Conservation (phyloP, 2,329 filamentous ascomycete species). For the Claviceps digitariae region DNA sequence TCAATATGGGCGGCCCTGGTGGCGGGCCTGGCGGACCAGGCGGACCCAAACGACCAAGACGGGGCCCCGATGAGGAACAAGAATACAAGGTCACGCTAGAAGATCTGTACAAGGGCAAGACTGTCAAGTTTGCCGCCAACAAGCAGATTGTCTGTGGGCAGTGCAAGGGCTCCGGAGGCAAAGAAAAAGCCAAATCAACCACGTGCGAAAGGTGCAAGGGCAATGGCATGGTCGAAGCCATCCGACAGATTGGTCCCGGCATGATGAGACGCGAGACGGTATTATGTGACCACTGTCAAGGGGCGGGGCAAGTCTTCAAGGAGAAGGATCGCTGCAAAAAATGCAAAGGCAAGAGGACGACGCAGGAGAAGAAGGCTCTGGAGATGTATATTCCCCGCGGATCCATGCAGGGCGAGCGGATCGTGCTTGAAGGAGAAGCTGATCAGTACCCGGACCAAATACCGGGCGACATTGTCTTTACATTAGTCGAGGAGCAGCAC, state of each 20-base stretch:
- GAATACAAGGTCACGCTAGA: slow-evolving; percentile 84
- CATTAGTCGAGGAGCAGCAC: slow-evolving; percentile 69
- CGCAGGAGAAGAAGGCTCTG: slow-evolving; percentile 81
- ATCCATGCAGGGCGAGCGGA: slow-evolving; percentile 74
- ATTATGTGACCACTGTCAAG: slow-evolving; percentile 70
- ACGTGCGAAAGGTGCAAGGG: slow-evolving; percentile 78
- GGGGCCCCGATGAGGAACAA: slow-evolving; percentile 74
- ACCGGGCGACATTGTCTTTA: slow-evolving; percentile 88
- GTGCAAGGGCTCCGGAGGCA: slow-evolving; percentile 83
- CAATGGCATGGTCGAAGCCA: slow-evolving; percentile 59
- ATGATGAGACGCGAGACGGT: slow-evolving; percentile 71
- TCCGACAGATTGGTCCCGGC: slow-evolving; percentile 75
- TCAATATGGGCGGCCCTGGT: slow-evolving; percentile 45
- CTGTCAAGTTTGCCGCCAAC: slow-evolving; percentile 88
- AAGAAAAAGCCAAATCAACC: slow-evolving; percentile 77
- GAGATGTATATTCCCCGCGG: slow-evolving; percentile 94
- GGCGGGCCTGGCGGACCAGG: slow-evolving; percentile 29
- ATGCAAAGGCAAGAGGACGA: slow-evolving; percentile 86
- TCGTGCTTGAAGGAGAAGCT: slow-evolving; percentile 83
- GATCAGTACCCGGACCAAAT: slow-evolving; percentile 83
- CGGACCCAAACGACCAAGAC: slow-evolving; percentile 48
- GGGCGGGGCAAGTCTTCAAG: slow-evolving; percentile 75
- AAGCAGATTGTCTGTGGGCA: slow-evolving; percentile 82
- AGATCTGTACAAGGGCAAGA: slow-evolving; percentile 97
- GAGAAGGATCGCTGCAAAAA: slow-evolving; percentile 98